Evolutionary conservation across 1,284 basidiomycete genomes (phyloP).

Genomic region (Malassezia obtusa): DNA sequence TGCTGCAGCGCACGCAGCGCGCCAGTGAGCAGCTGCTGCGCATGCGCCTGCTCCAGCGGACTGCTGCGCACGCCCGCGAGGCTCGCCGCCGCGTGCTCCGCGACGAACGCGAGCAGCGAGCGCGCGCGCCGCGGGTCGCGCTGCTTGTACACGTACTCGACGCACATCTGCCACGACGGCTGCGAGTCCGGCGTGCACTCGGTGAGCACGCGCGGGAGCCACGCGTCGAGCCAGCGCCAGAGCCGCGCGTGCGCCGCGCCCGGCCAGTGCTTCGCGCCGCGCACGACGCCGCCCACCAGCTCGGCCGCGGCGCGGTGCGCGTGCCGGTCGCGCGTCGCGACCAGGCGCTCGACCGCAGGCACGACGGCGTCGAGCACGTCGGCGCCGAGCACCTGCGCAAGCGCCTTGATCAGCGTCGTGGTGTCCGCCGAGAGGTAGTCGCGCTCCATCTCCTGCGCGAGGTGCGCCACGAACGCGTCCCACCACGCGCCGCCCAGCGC

Average conservation of each 20-base stretch:
- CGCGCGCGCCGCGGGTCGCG: conserved; percentile 77
- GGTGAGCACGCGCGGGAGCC: conserved; percentile 62
- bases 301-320: conserved; percentile 85
- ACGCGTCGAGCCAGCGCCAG: conserved; percentile 71
- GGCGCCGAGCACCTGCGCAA: conserved; percentile 56
- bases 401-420: conserved; percentile 52
- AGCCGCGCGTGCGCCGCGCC: conserved; percentile 56
- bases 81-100: conserved; percentile 22
- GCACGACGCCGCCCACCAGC: conserved; percentile 61
- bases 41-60: conserved; percentile 13
- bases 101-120: conserved; percentile 60
- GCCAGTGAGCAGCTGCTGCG: conserved; percentile 54
- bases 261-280: conserved; percentile 86
- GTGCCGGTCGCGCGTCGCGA: conserved; percentile 65
- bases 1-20: conserved; percentile 26
- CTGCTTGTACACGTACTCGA: conserved; percentile 56
- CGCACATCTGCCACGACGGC: conserved; percentile 49
- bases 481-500: conserved; percentile 59
- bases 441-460: conserved; percentile 39
- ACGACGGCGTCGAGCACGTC: conserved; percentile 49
- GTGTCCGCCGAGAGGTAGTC: conserved; percentile 45
- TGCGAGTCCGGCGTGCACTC: conserved; percentile 52
- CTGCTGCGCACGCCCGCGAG: conserved; percentile 4
- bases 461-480: conserved; percentile 49
- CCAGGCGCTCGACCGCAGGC: conserved; percentile 56